Evolutionary conservation across 495 filamentous ascomycete genomes (phyloP).

Genomic region (Peziza echinospora): DNA sequence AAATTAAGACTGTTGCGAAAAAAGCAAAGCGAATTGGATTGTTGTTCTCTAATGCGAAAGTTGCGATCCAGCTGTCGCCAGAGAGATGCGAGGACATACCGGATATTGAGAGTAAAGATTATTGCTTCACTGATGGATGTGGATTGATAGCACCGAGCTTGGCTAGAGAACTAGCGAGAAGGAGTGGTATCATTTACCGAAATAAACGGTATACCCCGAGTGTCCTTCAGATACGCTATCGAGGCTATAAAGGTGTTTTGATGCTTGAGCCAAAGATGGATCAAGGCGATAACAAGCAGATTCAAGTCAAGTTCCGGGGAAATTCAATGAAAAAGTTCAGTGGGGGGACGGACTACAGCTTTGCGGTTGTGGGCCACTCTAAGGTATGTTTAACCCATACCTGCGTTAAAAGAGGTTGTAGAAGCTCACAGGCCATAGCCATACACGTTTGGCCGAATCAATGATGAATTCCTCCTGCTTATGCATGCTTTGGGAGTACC

Average conservation of each 20-base stretch:
- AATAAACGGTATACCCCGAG: constrained; percentile 27
- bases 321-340: constrained; percentile 33
- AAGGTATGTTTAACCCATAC: constrained; percentile 19
- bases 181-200: constrained; percentile 22
- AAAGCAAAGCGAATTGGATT: constrained; percentile 30
- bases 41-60: constrained; percentile 26
- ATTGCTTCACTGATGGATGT: constrained; percentile 31
- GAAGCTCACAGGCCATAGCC: no score
- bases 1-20: constrained; percentile 31
- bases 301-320: constrained; percentile 23
- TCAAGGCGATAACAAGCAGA: no score
- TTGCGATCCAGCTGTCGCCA: constrained; percentile 21
- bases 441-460: constrained; percentile 28
- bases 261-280: constrained; percentile 25
- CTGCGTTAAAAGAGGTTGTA: no score
- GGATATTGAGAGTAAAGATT: constrained; percentile 25
- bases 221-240: constrained; percentile 30
- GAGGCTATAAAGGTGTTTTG: constrained; percentile 31
- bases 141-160: constrained; percentile 25
- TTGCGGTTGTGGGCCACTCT: constrained; percentile 28
- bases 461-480: constrained; percentile 30
- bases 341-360: constrained; percentile 24
- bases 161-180: constrained; percentile 21
- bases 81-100: constrained; percentile 27
- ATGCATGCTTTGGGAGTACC: constrained; percentile 26